These are phyloP conservation scores for Phlebopus sp. DNA, from an alignment of 1,284 basidiomycete genomes.

Conservation along the genomic window DNA sequence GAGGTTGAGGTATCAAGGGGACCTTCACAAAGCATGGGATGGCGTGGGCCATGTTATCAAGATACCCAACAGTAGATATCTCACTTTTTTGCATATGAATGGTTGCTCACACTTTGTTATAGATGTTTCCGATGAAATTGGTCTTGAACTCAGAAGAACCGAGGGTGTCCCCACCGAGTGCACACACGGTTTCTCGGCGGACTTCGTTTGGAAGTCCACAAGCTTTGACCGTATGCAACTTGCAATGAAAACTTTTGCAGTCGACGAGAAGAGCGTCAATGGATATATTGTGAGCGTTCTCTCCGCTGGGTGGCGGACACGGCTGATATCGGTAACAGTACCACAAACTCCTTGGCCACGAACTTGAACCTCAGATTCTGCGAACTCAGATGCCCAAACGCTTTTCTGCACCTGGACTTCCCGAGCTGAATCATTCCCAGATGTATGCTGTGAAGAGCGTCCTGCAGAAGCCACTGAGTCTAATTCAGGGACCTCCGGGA, in stretches of 20 bases:
- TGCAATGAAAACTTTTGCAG: conserved; percentile 99
- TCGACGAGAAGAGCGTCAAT: conserved; percentile 98
- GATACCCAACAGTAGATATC: conserved; percentile 90
- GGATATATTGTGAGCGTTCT: conserved; percentile 79
- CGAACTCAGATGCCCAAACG: conserved; percentile 94
- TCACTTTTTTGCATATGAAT: conserved; percentile 1
- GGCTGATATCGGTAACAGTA: conserved; percentile 57
- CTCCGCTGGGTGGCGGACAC: neutral
- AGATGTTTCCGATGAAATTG: conserved; percentile 99
- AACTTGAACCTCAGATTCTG: conserved; percentile 87
- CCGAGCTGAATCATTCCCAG: conserved; percentile 98
- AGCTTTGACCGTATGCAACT: conserved; percentile 99
- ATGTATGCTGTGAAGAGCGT: conserved; percentile 99
- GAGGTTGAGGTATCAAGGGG: conserved; percentile 85
- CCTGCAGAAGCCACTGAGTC: conserved; percentile 94
- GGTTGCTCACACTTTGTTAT: conserved; percentile 19
- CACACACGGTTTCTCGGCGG: conserved; percentile 92
- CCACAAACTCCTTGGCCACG: conserved; percentile 96
- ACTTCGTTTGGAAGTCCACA: conserved; percentile 99
- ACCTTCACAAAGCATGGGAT: conserved; percentile 91
- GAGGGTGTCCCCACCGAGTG: conserved; percentile 96
- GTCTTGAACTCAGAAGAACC: conserved; percentile 84
- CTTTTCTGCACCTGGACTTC: conserved; percentile 95
- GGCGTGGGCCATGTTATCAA: conserved; percentile 98
- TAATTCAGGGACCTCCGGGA: conserved; percentile 98